phyloP scores from a whole-genome alignment of 2,329 filamentous ascomycete genomes.

The Claviceps arundinis region DNA sequence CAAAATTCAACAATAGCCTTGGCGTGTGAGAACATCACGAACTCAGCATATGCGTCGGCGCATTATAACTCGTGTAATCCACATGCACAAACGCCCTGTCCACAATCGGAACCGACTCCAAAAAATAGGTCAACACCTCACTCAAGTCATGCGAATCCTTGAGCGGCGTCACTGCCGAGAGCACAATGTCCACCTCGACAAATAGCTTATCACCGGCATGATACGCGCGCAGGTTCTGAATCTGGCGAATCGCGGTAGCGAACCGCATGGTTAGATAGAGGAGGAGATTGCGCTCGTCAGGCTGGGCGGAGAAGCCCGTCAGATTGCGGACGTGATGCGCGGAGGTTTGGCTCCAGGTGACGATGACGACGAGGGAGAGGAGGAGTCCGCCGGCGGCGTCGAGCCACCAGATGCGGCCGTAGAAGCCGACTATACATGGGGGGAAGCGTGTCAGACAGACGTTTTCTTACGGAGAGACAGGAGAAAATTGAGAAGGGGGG shows the following conservation, averaged over 20 bases:
- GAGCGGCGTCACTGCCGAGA: constrained; percentile 61
- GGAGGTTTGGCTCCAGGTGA: constrained; percentile 65
- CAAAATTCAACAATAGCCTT: too few relatives aligned
- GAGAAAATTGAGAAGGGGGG: background rate
- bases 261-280: constrained; percentile 91
- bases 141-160: constrained; percentile 70
- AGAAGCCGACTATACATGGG: constrained; percentile 48
- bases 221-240: constrained; percentile 75
- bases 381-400: constrained; percentile 67
- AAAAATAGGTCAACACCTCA: constrained; percentile 68
- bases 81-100: constrained; percentile 58
- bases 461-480: background rate
- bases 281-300: constrained; percentile 72
- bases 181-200: constrained; percentile 68
- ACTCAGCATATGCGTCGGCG: constrained; percentile 44
- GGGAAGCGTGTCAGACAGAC: background rate
- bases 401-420: constrained; percentile 68
- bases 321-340: constrained; percentile 68
- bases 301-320: constrained; percentile 63
- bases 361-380: constrained; percentile 66
- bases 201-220: constrained; percentile 78
- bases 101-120: constrained; percentile 72
- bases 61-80: constrained; percentile 49
- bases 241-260: constrained; percentile 72
- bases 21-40: constrained; percentile 1